Percentiles rank a stretch among this genome's conserved stretches.
phyloP scores from a whole-genome alignment of 2,329 filamentous ascomycete genomes.

The Neofusicoccum cordaticola region DNA sequence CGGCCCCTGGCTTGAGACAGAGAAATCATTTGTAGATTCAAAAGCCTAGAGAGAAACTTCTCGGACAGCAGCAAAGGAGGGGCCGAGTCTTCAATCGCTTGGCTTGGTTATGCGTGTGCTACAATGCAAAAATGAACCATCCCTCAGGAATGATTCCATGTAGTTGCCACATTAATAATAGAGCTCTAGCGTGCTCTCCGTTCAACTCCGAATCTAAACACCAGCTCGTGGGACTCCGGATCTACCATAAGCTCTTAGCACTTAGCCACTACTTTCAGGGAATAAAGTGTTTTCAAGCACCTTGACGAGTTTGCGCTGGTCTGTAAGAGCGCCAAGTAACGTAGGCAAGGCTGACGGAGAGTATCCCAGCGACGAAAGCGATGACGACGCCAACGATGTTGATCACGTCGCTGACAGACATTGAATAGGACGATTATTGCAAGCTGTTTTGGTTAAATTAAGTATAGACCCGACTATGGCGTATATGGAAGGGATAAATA shows the following conservation, averaged over 20 bases:
- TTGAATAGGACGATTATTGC: background rate
- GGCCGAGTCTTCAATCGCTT: no score
- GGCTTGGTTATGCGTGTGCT: no score
- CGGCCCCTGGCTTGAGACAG: no score
- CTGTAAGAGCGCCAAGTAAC: background rate
- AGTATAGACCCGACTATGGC: no score
- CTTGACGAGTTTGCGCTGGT: background rate
- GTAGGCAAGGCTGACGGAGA: background rate
- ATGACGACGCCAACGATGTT: background rate
- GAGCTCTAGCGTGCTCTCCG: background rate
- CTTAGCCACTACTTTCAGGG: rapidly evolving
- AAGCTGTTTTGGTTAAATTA: background rate
- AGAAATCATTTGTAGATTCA: no score
- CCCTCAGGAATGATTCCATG: no score
- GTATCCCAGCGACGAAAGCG: background rate
- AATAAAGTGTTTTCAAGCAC: background rate
- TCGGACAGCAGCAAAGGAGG: no score
- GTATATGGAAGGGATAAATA: no score
- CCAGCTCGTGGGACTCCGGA: background rate
- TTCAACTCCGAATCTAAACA: background rate
- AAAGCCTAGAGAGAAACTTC: no score
- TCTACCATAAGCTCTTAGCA: background rate
- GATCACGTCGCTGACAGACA: background rate
- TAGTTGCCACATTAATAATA: no score
- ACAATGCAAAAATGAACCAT: no score